phyloP scores from a whole-genome alignment of 306 rosid species.

The Neltuma alba region DNA sequence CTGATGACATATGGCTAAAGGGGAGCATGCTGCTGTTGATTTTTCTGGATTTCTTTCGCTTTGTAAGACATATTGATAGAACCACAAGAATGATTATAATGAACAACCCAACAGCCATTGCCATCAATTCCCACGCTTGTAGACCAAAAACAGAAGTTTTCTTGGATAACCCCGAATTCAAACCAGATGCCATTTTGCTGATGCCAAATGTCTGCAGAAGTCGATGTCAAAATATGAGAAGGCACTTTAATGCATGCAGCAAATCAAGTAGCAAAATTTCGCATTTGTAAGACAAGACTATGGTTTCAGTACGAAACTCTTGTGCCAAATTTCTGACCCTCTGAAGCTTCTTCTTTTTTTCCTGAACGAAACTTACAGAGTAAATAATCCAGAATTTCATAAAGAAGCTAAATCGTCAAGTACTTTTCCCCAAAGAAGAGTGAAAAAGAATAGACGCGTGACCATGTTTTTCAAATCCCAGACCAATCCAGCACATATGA shows the following conservation, averaged over 20 bases:
- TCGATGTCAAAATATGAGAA: conserved; percentile 33
- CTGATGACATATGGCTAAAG: conserved; percentile 53
- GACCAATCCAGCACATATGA: conserved; percentile 36
- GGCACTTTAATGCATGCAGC: conserved; percentile 18
- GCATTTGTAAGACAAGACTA: conserved; percentile 14
- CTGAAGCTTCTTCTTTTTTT: not conserved
- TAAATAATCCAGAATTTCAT: conserved; percentile 13
- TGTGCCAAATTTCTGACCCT: not conserved
- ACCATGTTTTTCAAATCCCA: conserved; percentile 24
- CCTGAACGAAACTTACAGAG: conserved; percentile 17
- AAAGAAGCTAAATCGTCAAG: conserved; percentile 17
- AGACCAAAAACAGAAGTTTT: conserved; percentile 78
- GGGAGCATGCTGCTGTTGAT: conserved; percentile 64
- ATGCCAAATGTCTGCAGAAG: conserved; percentile 45
- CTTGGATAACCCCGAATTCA: conserved; percentile 64
- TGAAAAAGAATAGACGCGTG: conserved; percentile 20
- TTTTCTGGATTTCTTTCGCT: conserved; percentile 78
- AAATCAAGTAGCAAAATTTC: conserved; percentile 29
- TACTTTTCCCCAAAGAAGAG: not conserved
- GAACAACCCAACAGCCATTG: conserved; percentile 66
- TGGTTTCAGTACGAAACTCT: not conserved
- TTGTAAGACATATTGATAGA: conserved; percentile 75
- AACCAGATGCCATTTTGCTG: conserved; percentile 72
- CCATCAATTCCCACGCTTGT: conserved; percentile 80
- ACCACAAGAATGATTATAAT: conserved; percentile 69